Evolutionary conservation across 345 rosid genomes (phyloP).

Genomic region (Iberis pinnata): DNA sequence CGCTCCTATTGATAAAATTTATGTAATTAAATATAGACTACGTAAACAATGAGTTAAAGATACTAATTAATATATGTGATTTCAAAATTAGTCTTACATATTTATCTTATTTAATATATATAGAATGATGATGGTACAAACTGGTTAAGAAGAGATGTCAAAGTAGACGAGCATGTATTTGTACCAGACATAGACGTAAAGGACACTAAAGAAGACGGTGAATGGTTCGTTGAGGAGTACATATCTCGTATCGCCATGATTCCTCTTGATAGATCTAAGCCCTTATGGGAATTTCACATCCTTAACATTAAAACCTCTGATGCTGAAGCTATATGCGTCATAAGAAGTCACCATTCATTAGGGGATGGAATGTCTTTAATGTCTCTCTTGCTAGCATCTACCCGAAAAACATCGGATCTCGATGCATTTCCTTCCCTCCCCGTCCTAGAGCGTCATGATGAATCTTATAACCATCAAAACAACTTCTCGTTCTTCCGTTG

Average conservation of each 20-base stretch:
- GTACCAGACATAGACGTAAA: too few relatives aligned
- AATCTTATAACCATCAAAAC: background rate
- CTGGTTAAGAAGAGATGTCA: too few relatives aligned
- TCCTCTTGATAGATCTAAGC: conserved; percentile 47
- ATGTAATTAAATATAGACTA: too few relatives aligned
- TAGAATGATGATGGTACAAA: too few relatives aligned
- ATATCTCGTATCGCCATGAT: conserved; percentile 42
- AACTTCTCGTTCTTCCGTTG: conserved; percentile 23
- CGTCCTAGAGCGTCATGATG: conserved; percentile 31
- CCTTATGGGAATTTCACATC: conserved; percentile 73
- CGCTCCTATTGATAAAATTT: too few relatives aligned
- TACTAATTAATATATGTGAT: too few relatives aligned
- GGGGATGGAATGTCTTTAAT: conserved; percentile 55
- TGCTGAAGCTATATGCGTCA: conserved; percentile 43
- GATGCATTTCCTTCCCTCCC: conserved; percentile 31
- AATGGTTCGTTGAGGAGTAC: conserved; percentile 51
- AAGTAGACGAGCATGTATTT: too few relatives aligned
- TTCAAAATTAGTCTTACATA: too few relatives aligned
- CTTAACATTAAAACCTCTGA: conserved; percentile 53
- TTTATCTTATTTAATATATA: too few relatives aligned
- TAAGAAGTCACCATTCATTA: conserved; percentile 48
- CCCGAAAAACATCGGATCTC: conserved; percentile 39
- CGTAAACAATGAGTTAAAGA: too few relatives aligned
- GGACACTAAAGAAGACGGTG: conserved; percentile 41
- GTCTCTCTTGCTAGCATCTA: conserved; percentile 44